phyloP scores from a whole-genome alignment of 208 protist species.

The Acanthamoeba divionensis region DNA sequence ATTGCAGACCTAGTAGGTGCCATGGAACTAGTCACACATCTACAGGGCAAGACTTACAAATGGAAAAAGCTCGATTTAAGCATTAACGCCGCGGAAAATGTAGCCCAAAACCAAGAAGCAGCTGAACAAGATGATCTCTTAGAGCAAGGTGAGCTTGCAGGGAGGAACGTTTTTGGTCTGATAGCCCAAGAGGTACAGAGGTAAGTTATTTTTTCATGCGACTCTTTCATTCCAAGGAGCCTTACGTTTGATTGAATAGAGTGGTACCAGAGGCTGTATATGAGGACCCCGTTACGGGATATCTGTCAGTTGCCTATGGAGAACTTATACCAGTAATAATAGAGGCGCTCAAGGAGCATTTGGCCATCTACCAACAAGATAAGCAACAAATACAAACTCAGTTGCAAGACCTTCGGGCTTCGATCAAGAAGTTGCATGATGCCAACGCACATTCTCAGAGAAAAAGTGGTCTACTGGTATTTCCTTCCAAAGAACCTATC shows the following conservation, averaged over 20 bases:
- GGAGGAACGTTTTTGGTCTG: neutral
- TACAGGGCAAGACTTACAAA: constrained; percentile 36
- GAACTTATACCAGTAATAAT: constrained; percentile 24
- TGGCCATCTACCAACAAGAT: neutral
- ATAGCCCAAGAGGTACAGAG: constrained; percentile 57
- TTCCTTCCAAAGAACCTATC: no score
- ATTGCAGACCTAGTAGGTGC: constrained; percentile 15
- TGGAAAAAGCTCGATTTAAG: neutral
- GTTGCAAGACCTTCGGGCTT: neutral
- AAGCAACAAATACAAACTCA: neutral
- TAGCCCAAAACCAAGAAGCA: neutral
- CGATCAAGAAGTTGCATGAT: neutral
- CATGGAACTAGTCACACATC: constrained; percentile 12
- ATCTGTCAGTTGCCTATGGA: neutral
- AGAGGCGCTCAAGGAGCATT: constrained; percentile 13
- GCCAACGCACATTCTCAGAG: neutral
- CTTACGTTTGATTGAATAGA: no score
- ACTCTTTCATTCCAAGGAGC: no score
- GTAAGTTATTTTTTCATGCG: no score
- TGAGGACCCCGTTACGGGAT: neutral
- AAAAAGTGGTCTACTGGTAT: no score
- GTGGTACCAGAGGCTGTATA: constrained; percentile 16
- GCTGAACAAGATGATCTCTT: neutral
- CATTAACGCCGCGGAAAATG: neutral
- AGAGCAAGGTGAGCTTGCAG: neutral